Evolutionary conservation across 495 filamentous ascomycete genomes (phyloP).

Genomic region (Podospora comata): DNA sequence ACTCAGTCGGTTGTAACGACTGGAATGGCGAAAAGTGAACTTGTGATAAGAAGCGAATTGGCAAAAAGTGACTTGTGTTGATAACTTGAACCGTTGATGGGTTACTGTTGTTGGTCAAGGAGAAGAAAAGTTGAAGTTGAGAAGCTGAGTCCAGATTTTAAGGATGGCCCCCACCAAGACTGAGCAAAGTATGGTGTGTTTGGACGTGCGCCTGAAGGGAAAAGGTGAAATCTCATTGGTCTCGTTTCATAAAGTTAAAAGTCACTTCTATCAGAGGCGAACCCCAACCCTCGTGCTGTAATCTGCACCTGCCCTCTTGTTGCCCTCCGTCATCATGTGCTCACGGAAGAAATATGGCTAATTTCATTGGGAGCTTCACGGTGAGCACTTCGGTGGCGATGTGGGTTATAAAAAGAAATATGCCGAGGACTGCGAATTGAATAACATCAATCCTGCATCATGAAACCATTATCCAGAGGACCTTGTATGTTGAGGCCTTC

Average conservation of each 20-base stretch:
- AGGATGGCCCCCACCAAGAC: no score
- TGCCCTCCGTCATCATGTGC: not conserved
- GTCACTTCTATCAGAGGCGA: not conserved
- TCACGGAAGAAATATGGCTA: not conserved
- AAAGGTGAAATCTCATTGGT: not conserved
- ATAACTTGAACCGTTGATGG: no score
- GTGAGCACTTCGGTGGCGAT: not conserved
- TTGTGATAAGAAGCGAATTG: no score
- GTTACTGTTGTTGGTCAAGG: no score
- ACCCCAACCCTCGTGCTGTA: not conserved
- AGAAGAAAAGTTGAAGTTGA: no score
- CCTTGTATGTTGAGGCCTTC: not conserved
- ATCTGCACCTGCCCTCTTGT: not conserved
- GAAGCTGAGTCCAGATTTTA: no score
- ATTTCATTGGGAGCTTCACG: not conserved
- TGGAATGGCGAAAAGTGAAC: no score
- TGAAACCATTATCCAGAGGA: not conserved
- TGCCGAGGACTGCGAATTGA: not conserved
- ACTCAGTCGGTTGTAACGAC: no score
- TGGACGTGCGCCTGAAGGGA: not conserved
- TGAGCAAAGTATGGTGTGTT: no score
- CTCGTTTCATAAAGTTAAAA: not conserved
- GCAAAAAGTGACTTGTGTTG: no score
- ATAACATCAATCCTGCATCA: not conserved
- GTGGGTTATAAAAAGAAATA: not conserved